phyloP scores from a whole-genome alignment of 257 asterid genomes.

The Orobanche coerulescens region DNA sequence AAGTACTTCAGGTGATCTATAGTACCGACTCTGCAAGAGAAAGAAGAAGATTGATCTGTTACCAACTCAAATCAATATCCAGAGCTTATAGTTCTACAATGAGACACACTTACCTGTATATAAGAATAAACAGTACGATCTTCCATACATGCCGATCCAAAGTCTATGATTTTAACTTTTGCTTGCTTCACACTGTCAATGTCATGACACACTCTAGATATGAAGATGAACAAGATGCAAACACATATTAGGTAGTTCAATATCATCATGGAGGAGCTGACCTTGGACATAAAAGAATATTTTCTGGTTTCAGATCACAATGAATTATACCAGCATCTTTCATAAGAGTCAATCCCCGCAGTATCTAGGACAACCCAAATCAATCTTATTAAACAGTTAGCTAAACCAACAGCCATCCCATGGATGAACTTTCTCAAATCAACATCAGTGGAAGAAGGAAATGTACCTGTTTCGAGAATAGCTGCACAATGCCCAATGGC shows the following conservation, averaged over 20 bases:
- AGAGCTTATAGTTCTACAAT: background rate
- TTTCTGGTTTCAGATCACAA: slow-evolving; percentile 97
- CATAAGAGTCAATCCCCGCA: slow-evolving; percentile 88
- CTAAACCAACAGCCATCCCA: slow-evolving; percentile 16
- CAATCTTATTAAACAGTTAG: slow-evolving; percentile 19
- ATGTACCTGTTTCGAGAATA: slow-evolving; percentile 90
- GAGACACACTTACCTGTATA: slow-evolving; percentile 61
- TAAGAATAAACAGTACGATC: slow-evolving; percentile 92
- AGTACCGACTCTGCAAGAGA: slow-evolving; percentile 87
- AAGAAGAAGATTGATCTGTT: slow-evolving; percentile 21
- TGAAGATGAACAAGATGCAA: slow-evolving; percentile 20
- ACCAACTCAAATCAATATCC: slow-evolving; percentile 18
- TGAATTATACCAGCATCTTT: slow-evolving; percentile 95
- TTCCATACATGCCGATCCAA: slow-evolving; percentile 98
- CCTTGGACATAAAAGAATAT: slow-evolving; percentile 93
- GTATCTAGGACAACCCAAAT: slow-evolving; percentile 44
- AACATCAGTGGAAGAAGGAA: slow-evolving; percentile 22
- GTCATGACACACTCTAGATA: slow-evolving; percentile 23
- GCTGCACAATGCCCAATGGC: slow-evolving; percentile 86
- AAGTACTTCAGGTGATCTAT: slow-evolving; percentile 97
- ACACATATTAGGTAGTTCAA: slow-evolving; percentile 18
- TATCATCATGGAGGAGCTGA: slow-evolving; percentile 35
- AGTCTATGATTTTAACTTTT: slow-evolving; percentile 92
- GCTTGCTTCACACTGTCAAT: slow-evolving; percentile 86
- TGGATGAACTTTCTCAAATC: slow-evolving; percentile 20